phyloP scores from a whole-genome alignment of 768 basidiomycete genomes.

The Phlegmacium glaucopus region DNA sequence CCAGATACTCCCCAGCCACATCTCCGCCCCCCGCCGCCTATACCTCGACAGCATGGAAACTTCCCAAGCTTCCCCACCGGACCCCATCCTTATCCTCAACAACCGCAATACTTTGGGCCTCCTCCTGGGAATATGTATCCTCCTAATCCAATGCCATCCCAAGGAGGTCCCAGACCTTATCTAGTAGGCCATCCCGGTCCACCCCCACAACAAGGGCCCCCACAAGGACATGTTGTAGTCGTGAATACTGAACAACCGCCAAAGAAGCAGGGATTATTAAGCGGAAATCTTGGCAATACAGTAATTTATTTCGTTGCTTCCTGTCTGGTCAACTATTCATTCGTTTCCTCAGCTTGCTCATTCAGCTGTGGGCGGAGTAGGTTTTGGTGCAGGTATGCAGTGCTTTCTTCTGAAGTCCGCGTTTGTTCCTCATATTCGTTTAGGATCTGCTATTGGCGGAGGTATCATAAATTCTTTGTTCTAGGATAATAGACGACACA shows the following conservation, averaged over 20 bases:
- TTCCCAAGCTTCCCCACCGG: conserved; percentile 21
- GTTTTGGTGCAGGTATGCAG: conserved; percentile 64
- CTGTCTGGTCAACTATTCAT: conserved; percentile 3
- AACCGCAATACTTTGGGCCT: conserved; percentile 9
- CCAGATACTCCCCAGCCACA: conserved; percentile 10
- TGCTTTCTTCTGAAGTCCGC: not conserved
- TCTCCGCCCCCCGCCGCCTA: conserved; percentile 4
- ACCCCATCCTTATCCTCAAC: conserved; percentile 11
- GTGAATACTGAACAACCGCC: conserved; percentile 28
- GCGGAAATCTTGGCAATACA: conserved; percentile 46
- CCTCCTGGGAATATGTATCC: not conserved
- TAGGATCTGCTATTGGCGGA: conserved; percentile 24
- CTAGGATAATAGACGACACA: too few relatives aligned
- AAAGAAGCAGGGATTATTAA: conserved; percentile 51
- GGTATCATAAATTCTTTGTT: too few relatives aligned
- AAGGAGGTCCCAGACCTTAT: conserved; percentile 3
- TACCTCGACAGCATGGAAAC: conserved; percentile 10
- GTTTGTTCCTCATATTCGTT: conserved; percentile 3
- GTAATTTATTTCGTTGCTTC: conserved; percentile 24
- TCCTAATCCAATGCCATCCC: conserved; percentile 6
- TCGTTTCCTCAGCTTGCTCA: conserved; percentile 38
- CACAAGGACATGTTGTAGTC: conserved; percentile 14
- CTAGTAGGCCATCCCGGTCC: not conserved
- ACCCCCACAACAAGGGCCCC: conserved; percentile 8
- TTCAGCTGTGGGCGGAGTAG: conserved; percentile 62